Base-by-base conservation (phyloP, 116 monocot genomes). In the Trichopus zeylanicus region DNA sequence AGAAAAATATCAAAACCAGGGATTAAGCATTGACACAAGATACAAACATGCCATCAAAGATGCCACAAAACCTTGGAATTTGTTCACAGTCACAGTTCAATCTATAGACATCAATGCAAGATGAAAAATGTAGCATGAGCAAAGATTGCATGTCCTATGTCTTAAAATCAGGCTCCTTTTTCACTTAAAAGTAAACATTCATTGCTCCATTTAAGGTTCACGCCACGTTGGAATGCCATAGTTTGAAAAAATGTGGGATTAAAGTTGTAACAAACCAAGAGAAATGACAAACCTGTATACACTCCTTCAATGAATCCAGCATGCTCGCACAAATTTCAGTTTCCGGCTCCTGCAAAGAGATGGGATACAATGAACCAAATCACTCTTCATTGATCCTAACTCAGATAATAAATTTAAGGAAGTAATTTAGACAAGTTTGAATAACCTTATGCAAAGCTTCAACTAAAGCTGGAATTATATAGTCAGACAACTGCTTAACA, bases 361-460 rank as follows among this genome's bases (percentile, higher is more conserved):
- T 51, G 16, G 25, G 56, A 51, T 34, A 0, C 35, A 38, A 55
- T 25, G 15, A 38, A 12, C 34, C 0, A 33, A 3, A 35, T 51
- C 46, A 59, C 21, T 57, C 15, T 18, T 38, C 5, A 58, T 9
- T 23, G 11, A 38, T 16, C 19, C 63, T 29, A 5, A 62, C 10
- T 53, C 67, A 39, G 38, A 7, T 7, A 9, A 70, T 13, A 30
- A 22, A 15, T 3, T 39, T 3, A 0, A 11, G 31, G 48, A 49
- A 59, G 16, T 48, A 53, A 12, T 19, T 22, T 12, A 61, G 37
- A 21, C 51, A 23, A 19, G 20, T 26, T 20, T 26, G 4, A 7
- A 53, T 48, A n/a, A 98, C 98, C 88, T 91, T 91, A 63, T 91
- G 91, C 55, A 98, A 55, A 56, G 98, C 98, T 82, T 98, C 91